Percentiles rank a stretch among this genome's conserved stretches.
These are phyloP conservation scores for Cyclanthera cordifolia DNA, from an alignment of 306 rosid genomes.

Conservation along the genomic window DNA sequence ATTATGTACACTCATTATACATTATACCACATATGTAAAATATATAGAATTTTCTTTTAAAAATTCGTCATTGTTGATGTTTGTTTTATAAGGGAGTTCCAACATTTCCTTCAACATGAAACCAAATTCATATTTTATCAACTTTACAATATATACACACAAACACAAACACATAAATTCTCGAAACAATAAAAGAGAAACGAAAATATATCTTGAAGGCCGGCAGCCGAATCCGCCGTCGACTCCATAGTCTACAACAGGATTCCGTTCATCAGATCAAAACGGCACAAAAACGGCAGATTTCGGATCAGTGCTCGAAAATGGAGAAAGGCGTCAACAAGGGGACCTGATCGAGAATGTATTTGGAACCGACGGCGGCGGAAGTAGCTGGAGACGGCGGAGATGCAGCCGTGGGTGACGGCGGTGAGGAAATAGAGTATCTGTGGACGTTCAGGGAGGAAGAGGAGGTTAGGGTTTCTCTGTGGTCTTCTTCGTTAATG, in stretches of 20 bases:
- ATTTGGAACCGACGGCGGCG: neutral
- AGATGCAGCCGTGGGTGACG: neutral
- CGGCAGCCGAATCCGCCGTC: neutral
- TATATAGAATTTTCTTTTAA: too few relatives aligned
- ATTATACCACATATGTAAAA: too few relatives aligned
- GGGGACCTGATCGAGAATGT: constrained; percentile 5
- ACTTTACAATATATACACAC: too few relatives aligned
- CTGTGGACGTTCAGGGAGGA: neutral
- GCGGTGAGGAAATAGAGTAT: neutral
- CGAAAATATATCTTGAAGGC: neutral
- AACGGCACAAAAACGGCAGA: neutral
- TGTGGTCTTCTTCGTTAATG: constrained; percentile 14
- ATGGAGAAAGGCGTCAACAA: neutral
- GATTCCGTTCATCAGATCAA: too few relatives aligned
- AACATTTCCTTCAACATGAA: too few relatives aligned
- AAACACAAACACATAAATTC: too few relatives aligned
- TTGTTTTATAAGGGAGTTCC: too few relatives aligned
- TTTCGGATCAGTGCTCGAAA: neutral
- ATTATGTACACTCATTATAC: too few relatives aligned
- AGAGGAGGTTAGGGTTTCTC: constrained; percentile 4
- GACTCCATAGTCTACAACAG: neutral
- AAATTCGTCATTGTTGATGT: too few relatives aligned
- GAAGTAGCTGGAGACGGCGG: neutral
- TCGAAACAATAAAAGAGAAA: too few relatives aligned
- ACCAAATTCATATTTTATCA: too few relatives aligned